These are phyloP conservation scores for Leucosporidium creatinivorum DNA, from an alignment of 768 basidiomycete genomes.

Conservation along the genomic window DNA sequence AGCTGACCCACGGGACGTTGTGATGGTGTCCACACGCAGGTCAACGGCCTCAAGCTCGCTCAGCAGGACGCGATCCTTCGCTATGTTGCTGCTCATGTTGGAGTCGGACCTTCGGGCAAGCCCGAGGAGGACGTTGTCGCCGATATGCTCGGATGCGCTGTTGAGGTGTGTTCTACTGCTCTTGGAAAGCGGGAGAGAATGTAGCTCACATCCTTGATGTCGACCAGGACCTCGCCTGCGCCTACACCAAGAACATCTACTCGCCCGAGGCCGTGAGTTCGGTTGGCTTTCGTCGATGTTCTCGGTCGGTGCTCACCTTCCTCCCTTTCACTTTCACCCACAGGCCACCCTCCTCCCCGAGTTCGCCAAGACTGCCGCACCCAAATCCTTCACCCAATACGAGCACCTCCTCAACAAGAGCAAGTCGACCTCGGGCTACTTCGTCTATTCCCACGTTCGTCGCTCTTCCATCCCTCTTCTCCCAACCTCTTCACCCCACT, in stretches of 20 bases:
- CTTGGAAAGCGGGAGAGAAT: no score
- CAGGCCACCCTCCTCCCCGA: slow-evolving; percentile 1
- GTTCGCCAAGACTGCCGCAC: not conserved
- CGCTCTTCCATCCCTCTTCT: not conserved
- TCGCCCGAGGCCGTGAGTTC: not conserved
- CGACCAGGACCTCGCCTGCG: not conserved
- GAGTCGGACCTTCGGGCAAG: not conserved
- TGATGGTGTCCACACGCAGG: no score
- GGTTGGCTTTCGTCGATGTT: not conserved
- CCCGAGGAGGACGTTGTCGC: not conserved
- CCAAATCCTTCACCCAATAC: slow-evolving; percentile 6
- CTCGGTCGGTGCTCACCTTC: no score
- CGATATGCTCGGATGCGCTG: not conserved
- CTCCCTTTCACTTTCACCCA: no score
- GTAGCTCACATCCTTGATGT: no score
- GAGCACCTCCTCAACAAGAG: slow-evolving; percentile 8
- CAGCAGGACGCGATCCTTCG: slow-evolving; percentile 10
- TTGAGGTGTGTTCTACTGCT: not conserved
- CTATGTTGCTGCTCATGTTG: not conserved
- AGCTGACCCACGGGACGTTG: no score
- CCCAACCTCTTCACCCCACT: not conserved
- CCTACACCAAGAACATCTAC: not conserved
- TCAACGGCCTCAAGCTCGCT: not conserved
- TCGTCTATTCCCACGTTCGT: slow-evolving; percentile 2
- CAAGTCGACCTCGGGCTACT: not conserved